Percentiles rank a stretch among this genome's conserved stretches.
phyloP scores from a whole-genome alignment of 352 stramenopile species.

The Globisporangium recalcitrans region DNA sequence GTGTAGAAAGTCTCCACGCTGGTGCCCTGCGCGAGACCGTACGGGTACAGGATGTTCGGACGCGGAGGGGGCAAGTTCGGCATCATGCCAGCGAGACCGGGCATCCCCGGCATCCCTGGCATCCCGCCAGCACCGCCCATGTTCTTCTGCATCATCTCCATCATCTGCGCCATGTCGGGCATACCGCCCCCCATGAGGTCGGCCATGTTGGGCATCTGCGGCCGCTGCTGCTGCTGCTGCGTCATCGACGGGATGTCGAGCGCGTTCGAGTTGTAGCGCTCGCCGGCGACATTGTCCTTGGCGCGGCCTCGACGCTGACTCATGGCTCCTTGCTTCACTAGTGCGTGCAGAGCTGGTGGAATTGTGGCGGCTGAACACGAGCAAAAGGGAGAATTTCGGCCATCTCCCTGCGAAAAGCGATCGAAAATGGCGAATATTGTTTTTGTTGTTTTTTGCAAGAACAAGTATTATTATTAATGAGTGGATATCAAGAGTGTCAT shows the following conservation, averaged over 20 bases:
- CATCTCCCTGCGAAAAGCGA: too few species aligned
- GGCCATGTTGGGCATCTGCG: slow-evolving; percentile 40
- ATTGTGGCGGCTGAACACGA: too few species aligned
- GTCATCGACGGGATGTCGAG: slow-evolving; percentile 32
- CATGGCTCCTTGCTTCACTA: slow-evolving; percentile 3
- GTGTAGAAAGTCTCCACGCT: slow-evolving; percentile 57
- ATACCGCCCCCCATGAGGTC: slow-evolving; percentile 59
- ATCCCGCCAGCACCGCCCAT: slow-evolving; percentile 34
- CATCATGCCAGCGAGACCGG: slow-evolving; percentile 33
- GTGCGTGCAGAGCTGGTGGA: too few species aligned
- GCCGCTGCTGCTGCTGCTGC: slow-evolving; percentile 28
- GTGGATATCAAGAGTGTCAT: too few species aligned
- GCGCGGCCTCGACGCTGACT: slow-evolving; percentile 47
- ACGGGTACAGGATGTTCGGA: slow-evolving; percentile 64
- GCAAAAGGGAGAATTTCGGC: too few species aligned
- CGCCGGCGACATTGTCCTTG: slow-evolving; percentile 76
- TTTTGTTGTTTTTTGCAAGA: too few species aligned
- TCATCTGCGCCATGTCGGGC: slow-evolving; percentile 38
- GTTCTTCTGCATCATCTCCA: slow-evolving; percentile 39
- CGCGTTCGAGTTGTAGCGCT: slow-evolving; percentile 84
- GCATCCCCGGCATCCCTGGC: slow-evolving; percentile 41
- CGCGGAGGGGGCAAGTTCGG: slow-evolving; percentile 29
- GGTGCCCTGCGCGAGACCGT: slow-evolving; percentile 52
- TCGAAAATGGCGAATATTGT: too few species aligned
- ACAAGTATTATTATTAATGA: too few species aligned